Conservation (phyloP, 805 yeast species). For the Cyberlindnera misumaiensis region DNA sequence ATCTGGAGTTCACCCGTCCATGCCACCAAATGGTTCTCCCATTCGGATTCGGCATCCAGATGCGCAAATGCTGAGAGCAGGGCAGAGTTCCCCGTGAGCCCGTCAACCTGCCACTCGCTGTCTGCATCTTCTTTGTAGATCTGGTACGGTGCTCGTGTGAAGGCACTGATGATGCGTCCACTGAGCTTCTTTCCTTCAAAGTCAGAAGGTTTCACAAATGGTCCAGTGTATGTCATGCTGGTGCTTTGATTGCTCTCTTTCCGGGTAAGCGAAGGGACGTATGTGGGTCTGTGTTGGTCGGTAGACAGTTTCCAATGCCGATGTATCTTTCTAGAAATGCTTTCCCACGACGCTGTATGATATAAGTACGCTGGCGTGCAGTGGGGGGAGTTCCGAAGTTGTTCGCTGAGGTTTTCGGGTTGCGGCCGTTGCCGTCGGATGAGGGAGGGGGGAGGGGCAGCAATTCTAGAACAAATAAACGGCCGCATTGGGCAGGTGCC, state of each 20-base stretch:
- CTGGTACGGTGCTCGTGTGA: slow-evolving; percentile 62
- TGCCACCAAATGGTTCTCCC: slow-evolving; percentile 85
- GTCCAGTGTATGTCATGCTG: not conserved
- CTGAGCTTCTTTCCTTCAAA: slow-evolving; percentile 19
- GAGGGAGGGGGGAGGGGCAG: no score
- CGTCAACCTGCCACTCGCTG: slow-evolving; percentile 21
- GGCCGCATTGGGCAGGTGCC: no score
- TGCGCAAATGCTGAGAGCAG: slow-evolving; percentile 68
- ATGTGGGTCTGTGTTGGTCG: no score
- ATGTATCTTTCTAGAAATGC: no score
- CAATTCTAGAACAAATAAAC: no score
- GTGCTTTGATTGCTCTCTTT: not conserved
- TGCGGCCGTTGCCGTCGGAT: no score
- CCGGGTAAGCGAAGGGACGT: no score
- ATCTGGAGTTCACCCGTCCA: slow-evolving; percentile 86
- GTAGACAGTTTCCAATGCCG: no score
- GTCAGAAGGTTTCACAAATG: slow-evolving; percentile 21
- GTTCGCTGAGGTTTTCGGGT: no score
- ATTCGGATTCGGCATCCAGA: slow-evolving; percentile 56
- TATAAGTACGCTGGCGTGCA: no score
- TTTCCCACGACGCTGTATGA: no score
- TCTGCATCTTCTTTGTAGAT: slow-evolving; percentile 37
- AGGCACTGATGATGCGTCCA: slow-evolving; percentile 63
- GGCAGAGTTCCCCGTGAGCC: slow-evolving; percentile 74
- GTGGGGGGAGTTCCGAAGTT: no score